phyloP scores from a whole-genome alignment of 164 flowering plant genomes.

The Platanus orientalis region DNA sequence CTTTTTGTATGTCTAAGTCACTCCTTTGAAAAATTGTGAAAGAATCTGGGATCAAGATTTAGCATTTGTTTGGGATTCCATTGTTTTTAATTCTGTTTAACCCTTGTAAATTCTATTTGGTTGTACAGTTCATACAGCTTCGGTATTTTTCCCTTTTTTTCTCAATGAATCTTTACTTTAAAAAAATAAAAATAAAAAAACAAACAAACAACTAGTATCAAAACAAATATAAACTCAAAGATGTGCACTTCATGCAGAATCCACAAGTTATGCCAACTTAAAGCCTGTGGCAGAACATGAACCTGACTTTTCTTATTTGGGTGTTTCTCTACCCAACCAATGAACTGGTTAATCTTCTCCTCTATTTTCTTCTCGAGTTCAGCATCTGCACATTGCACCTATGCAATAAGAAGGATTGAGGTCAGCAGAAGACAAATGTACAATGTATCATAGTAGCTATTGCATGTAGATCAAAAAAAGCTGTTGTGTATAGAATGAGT shows the following conservation, averaged over 20 bases:
- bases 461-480: background rate
- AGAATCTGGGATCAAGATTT: no score
- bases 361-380: slow-evolving; percentile 90
- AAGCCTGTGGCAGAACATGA: background rate
- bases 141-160: no score
- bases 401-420: no score
- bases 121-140: no score
- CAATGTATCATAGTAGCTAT: no score
- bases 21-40: no score
- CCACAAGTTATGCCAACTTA: background rate
- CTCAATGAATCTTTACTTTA: no score
- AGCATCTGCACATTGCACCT: slow-evolving; percentile 95
- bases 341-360: slow-evolving; percentile 91
- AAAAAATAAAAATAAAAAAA: no score
- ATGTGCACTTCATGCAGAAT: background rate
- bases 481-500: background rate
- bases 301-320: slow-evolving; percentile 99
- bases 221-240: background rate
- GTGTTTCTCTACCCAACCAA: slow-evolving; percentile 91
- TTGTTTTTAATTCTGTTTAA: no score
- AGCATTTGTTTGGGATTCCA: no score
- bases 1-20: no score
- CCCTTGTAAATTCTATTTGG: no score
- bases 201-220: background rate
- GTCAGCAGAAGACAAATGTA: background rate